Percentiles rank a stretch among this genome's conserved stretches.
These are phyloP conservation scores for Micractinium sp. DNA, from an alignment of 139 green algal species.

Conservation along the genomic window DNA sequence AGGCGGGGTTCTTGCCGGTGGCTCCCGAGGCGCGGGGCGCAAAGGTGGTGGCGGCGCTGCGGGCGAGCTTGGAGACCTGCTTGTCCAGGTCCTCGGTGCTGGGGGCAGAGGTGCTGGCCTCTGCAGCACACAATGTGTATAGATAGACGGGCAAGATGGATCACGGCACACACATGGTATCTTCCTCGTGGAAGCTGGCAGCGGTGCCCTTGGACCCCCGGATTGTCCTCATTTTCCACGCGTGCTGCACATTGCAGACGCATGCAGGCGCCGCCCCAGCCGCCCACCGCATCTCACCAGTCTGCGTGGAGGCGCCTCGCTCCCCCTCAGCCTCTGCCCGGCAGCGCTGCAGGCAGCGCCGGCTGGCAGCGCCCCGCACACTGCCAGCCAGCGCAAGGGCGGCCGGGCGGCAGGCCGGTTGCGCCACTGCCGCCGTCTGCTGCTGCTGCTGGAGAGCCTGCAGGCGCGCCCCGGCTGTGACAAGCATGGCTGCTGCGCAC, in stretches of 20 bases:
- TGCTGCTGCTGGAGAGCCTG: not conserved
- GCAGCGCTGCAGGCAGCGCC: constrained; percentile 19
- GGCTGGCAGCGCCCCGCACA: not conserved
- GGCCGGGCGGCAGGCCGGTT: not conserved
- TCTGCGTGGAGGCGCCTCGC: not conserved
- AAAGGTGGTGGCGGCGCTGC: constrained; percentile 84
- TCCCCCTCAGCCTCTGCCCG: constrained; percentile 5
- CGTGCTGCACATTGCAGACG: not conserved
- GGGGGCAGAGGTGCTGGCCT: not conserved
- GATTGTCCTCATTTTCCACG: not conserved
- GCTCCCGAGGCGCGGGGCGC: constrained; percentile 79
- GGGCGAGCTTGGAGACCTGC: constrained; percentile 64
- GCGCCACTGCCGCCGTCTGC: not conserved
- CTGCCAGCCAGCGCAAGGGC: not conserved
- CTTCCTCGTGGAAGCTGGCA: no score
- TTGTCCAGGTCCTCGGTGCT: not conserved
- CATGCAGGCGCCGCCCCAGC: no score
- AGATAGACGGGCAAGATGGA: no score
- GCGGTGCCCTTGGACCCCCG: not conserved
- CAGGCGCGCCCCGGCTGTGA: not conserved
- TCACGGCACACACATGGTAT: no score
- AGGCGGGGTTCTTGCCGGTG: constrained; percentile 86
- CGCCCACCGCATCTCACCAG: not conserved
- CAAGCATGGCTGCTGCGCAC: not conserved
- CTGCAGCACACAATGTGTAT: not conserved